These are phyloP conservation scores for Singerocomus inundabilis DNA, from an alignment of 1,284 basidiomycete genomes.

Conservation along the genomic window DNA sequence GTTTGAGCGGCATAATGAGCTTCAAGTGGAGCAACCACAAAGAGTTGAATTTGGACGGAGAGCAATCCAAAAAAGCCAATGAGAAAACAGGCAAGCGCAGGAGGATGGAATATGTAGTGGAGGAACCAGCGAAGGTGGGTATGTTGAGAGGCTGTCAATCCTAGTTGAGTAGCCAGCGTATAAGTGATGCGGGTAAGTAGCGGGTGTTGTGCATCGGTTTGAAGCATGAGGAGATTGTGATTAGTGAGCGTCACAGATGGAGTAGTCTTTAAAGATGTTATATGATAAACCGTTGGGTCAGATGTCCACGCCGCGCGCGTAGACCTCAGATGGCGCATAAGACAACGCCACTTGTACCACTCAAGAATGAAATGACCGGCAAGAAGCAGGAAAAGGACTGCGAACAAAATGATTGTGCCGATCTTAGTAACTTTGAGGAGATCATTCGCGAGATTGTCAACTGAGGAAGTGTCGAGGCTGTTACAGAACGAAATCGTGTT, in stretches of 20 bases:
- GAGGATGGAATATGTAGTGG: constrained; percentile 87
- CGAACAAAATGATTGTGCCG: constrained; percentile 67
- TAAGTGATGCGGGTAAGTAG: constrained; percentile 66
- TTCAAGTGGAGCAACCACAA: constrained; percentile 71
- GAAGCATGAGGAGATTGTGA: constrained; percentile 74
- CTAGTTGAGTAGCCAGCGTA: constrained; percentile 47
- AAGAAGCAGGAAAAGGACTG: constrained; percentile 61
- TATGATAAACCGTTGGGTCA: constrained; percentile 60
- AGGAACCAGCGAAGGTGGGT: constrained; percentile 77
- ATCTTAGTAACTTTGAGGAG: constrained; percentile 77
- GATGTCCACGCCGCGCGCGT: constrained; percentile 74
- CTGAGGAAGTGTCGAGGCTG: constrained; percentile 74
- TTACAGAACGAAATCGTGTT: constrained; percentile 69
- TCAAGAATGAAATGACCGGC: constrained; percentile 65
- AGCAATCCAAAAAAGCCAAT: constrained; percentile 90
- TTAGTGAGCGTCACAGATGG: constrained; percentile 63
- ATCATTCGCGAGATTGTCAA: constrained; percentile 80
- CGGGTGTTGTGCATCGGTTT: constrained; percentile 65
- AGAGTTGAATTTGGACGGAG: constrained; percentile 82
- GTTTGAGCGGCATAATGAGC: constrained; percentile 61
- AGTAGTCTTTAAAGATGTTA: constrained; percentile 32
- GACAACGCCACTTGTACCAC: constrained; percentile 78
- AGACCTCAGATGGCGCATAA: constrained; percentile 60
- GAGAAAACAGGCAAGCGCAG: constrained; percentile 84
- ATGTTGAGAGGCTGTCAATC: constrained; percentile 58